These are phyloP conservation scores for Cucurbita pepo DNA, from an alignment of 306 rosid genomes.

Conservation along the genomic window DNA sequence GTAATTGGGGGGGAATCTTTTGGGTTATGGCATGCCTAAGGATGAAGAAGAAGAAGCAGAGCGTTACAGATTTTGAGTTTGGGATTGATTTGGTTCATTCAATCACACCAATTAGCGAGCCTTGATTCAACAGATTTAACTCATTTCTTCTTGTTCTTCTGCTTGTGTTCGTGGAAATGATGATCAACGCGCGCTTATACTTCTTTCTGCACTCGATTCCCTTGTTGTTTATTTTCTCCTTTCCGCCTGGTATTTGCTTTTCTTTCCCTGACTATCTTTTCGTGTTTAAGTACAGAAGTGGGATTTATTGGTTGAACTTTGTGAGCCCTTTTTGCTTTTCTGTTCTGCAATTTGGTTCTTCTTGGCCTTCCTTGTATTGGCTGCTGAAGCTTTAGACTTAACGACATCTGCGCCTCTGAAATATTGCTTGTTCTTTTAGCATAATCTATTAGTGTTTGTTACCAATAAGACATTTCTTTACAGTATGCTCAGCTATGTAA, in stretches of 20 bases:
- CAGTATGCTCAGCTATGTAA: background rate
- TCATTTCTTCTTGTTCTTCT: slow-evolving; percentile 11
- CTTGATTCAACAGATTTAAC: slow-evolving; percentile 8
- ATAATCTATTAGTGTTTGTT: background rate
- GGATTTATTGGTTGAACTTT: too few species aligned
- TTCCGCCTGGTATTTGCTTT: slow-evolving; percentile 36
- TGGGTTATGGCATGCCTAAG: slow-evolving; percentile 59
- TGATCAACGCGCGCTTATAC: slow-evolving; percentile 16
- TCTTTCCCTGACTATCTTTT: slow-evolving; percentile 1
- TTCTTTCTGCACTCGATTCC: slow-evolving; percentile 17
- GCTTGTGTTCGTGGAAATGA: slow-evolving; percentile 10
- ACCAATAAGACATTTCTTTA: background rate
- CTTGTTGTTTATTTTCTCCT: slow-evolving; percentile 29
- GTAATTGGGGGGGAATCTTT: background rate
- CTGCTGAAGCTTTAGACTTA: background rate
- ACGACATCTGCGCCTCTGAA: background rate
- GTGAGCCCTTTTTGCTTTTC: too few species aligned
- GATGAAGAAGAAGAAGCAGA: slow-evolving; percentile 32
- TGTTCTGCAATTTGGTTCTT: background rate
- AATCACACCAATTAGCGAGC: slow-evolving; percentile 14
- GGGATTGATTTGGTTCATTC: slow-evolving; percentile 22
- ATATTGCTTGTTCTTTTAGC: background rate
- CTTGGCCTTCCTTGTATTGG: background rate
- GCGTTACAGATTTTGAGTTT: slow-evolving; percentile 13
- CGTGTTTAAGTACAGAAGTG: background rate